A percentile compares a stretch with the other conserved stretches of the same genome.
Conservation (phyloP, 257 asterid genomes). For the Solanum ossicruentum region DNA sequence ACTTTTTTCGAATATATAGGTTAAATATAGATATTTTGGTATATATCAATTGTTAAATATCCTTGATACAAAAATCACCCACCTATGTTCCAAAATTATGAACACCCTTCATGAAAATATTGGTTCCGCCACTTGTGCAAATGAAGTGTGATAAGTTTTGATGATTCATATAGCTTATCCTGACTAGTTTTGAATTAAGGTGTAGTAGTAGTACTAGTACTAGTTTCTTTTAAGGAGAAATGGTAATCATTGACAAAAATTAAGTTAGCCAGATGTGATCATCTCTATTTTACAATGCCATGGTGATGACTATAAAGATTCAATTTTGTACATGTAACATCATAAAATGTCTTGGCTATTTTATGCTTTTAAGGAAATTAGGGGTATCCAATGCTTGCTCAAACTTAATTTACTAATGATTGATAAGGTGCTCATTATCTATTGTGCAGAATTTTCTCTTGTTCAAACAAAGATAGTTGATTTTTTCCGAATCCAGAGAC, state of each 20-base stretch:
- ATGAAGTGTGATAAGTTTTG: neutral
- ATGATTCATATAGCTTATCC: neutral
- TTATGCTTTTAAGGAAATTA: neutral
- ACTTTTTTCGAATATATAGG: no score
- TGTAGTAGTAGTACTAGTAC: neutral
- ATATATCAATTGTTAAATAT: no score
- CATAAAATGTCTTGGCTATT: neutral
- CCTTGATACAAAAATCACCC: no score
- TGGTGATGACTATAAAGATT: neutral
- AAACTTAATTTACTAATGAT: neutral
- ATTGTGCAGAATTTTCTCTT: constrained; percentile 50
- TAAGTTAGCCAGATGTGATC: neutral
- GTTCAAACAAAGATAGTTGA: constrained; percentile 81
- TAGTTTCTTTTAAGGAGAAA: neutral
- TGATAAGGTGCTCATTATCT: neutral
- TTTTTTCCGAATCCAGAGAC: constrained; percentile 68
- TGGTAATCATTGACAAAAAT: neutral
- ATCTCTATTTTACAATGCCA: neutral
- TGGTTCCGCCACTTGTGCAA: no score
- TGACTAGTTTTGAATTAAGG: neutral
- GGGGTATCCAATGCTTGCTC: neutral
- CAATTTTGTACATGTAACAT: neutral
- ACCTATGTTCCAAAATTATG: no score
- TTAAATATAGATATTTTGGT: no score
- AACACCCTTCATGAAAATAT: no score